These are phyloP conservation scores for Phytophthora foliorum DNA, from an alignment of 352 stramenopile genomes.

Conservation along the genomic window DNA sequence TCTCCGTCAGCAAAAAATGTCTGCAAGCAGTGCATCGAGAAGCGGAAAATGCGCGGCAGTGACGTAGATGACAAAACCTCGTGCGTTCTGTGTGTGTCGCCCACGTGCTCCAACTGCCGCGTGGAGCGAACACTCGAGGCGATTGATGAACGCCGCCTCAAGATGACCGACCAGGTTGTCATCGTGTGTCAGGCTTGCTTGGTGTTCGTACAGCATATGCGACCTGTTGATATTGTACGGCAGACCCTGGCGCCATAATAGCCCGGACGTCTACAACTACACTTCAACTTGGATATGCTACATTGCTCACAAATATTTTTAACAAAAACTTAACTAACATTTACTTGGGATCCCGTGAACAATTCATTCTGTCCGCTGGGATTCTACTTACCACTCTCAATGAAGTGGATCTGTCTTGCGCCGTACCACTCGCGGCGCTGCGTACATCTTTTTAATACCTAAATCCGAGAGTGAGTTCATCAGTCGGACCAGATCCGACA, in stretches of 20 bases:
- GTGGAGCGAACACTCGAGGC: slow-evolving; percentile 32
- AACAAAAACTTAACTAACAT: background rate
- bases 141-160: slow-evolving; percentile 26
- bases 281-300: background rate
- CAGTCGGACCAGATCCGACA: slow-evolving; percentile 11
- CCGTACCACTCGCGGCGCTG: slow-evolving; percentile 4
- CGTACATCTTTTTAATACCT: background rate
- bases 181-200: slow-evolving; percentile 33
- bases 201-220: slow-evolving; percentile 35
- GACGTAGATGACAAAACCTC: slow-evolving; percentile 23
- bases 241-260: slow-evolving; percentile 25
- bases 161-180: slow-evolving; percentile 29
- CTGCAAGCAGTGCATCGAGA: slow-evolving; percentile 32
- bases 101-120: slow-evolving; percentile 34
- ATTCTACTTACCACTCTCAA: background rate
- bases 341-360: background rate
- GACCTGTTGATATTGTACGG: slow-evolving; percentile 36
- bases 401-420: slow-evolving; percentile 15
- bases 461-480: slow-evolving; percentile 13
- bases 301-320: background rate
- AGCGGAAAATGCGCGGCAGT: slow-evolving; percentile 25
- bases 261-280: background rate
- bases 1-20: slow-evolving; percentile 24
- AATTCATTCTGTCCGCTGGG: background rate
- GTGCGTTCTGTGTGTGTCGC: slow-evolving; percentile 34